Evolutionary conservation across 208 protist genomes (phyloP), one percentile per base, ranked within the genome.

Genomic region (Angomonas deanei): DNA sequence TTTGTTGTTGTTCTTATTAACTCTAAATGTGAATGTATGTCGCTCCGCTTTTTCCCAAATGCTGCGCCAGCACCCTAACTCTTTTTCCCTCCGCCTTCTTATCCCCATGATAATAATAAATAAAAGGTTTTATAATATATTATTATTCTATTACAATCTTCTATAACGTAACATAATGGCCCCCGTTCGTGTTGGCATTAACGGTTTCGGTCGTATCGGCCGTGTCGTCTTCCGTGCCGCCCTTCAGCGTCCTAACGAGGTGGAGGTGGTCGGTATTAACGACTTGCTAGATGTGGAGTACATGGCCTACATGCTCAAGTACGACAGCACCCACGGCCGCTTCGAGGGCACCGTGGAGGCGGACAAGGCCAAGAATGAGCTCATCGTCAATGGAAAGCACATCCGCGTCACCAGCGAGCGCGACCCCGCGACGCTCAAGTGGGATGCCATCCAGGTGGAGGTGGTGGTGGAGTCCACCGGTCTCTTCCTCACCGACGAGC

Each of bases 401-500:
- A 86, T 89, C 68, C 84, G 83, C 61, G 83, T 91, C 55, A 87
- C 87, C 68, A 77, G 78, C 23, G 64, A 86, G 64, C 82, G 77
- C 58, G 85, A 98, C 68, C 98, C 98, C 34, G 81, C 77, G 0
- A 80, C 97, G 42, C 97, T 99, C 58, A 81, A 84, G 52, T 99
- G 98, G 98, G 88, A 60, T 33, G 72, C 82, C 27, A 42, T 80
- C 23, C 96, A 93, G 34, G 98, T 93, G 54, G 92, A 99, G 32
- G 94, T 97, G 72, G 95, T 99, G 58, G 86, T 99, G 67, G 99
- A 99, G 86, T 99, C 97, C 1, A 99, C 98, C 32, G 99, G 99
- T 63, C 79, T 99, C 19, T 99, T 99, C 89, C 96, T 88, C 6
- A 82, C 75, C 32, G 81, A 87, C 21, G 88, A 91, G 19, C 86